phyloP scores from a whole-genome alignment of 1,284 basidiomycete species.

The Puccinia triticina region DNA sequence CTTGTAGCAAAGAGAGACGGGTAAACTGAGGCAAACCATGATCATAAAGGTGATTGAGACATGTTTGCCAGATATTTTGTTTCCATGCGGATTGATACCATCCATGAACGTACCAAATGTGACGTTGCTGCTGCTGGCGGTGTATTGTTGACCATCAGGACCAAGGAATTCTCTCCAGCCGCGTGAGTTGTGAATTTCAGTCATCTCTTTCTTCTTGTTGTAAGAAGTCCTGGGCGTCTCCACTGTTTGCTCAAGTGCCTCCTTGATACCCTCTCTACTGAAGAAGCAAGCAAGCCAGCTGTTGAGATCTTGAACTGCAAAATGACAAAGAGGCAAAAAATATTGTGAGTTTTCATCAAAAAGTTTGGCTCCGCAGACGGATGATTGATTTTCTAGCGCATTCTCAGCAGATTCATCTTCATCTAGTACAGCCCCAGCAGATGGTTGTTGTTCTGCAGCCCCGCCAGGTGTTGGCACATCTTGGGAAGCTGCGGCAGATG shows the following conservation, averaged over 20 bases:
- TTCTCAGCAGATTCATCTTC: neutral
- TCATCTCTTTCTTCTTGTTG: neutral
- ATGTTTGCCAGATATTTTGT: neutral
- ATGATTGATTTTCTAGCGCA: neutral
- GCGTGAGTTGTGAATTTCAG: conserved; percentile 23
- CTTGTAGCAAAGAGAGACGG: conserved; percentile 49
- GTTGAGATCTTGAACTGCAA: conserved; percentile 4
- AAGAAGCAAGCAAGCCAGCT: conserved; percentile 24
- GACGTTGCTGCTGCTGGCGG: neutral
- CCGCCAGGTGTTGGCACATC: no score
- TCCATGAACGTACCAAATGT: conserved; percentile 38
- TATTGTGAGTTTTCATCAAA: neutral
- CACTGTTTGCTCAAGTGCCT: neutral
- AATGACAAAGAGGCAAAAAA: neutral
- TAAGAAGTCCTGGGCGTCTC: neutral
- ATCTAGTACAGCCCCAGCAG: no score
- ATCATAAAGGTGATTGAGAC: conserved; percentile 26
- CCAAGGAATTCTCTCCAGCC: conserved; percentile 21
- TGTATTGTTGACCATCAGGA: neutral
- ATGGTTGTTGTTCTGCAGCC: no score
- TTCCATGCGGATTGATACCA: conserved; percentile 38
- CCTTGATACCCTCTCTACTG: neutral
- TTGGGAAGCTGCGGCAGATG: no score
- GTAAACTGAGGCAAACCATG: conserved; percentile 44
- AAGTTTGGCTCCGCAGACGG: conserved; percentile 1